phyloP scores from a whole-genome alignment of 805 yeast species.

The Candida maris region DNA sequence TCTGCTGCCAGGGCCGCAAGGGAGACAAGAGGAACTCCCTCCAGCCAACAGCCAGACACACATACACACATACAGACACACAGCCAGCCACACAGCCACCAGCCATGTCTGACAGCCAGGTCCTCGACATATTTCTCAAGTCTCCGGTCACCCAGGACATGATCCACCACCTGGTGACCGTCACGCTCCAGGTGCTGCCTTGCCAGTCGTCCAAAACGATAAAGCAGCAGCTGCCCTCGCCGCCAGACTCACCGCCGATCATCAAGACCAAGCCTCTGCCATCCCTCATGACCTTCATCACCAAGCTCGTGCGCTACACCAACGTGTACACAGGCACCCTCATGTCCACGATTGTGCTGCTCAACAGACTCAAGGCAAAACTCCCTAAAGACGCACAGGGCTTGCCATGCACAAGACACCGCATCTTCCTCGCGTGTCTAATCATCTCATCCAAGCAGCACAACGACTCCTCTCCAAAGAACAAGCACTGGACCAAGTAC shows the following conservation, averaged over 20 bases:
- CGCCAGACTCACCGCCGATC: conserved; percentile 30
- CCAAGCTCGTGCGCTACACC: conserved; percentile 66
- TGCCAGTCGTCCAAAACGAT: conserved; percentile 42
- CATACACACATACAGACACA: no score
- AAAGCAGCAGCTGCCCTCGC: conserved; percentile 32
- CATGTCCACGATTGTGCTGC: conserved; percentile 66
- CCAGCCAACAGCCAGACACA: no score
- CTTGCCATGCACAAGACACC: conserved; percentile 73
- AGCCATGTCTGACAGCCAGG: conserved; percentile 54
- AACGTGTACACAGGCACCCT: conserved; percentile 79
- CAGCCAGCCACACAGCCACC: no score
- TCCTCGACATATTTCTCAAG: conserved; percentile 54
- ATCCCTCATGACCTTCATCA: conserved; percentile 70
- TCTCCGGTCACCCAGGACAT: conserved; percentile 73
- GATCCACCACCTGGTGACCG: conserved; percentile 64
- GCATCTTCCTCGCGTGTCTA: conserved; percentile 71
- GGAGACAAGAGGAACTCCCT: no score
- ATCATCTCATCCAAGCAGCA: conserved; percentile 70
- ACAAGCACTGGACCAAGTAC: conserved; percentile 74
- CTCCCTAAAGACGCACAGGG: conserved; percentile 74
- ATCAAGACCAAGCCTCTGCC: conserved; percentile 47
- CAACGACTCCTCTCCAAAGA: conserved; percentile 76
- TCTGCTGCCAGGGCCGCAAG: no score
- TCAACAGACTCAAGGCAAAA: conserved; percentile 55
- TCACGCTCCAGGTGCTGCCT: conserved; percentile 65